These are phyloP conservation scores for Sextonia rubra DNA, from an alignment of 164 flowering plant species.

Conservation along the genomic window DNA sequence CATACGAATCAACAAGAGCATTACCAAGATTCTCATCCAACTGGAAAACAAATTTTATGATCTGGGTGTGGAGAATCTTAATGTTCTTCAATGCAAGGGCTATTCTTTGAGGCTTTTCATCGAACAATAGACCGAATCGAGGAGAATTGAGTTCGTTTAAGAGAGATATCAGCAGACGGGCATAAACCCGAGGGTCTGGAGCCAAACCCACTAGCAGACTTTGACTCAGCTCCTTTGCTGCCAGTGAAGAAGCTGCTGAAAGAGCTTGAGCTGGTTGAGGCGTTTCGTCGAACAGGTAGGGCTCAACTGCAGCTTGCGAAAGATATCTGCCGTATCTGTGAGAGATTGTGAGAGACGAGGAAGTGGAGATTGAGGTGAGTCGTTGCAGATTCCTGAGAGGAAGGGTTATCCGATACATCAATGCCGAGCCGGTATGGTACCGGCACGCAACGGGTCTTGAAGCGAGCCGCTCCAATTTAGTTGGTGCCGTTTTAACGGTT, in stretches of 20 bases:
- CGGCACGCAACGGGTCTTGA: too few species aligned
- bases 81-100: constrained; percentile 23
- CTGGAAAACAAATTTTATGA: constrained; percentile 43
- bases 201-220: neutral
- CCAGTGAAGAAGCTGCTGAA: constrained; percentile 10
- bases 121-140: constrained; percentile 41
- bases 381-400: constrained; percentile 2
- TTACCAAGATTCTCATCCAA: constrained; percentile 51
- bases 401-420: constrained; percentile 4
- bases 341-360: neutral
- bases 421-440: neutral
- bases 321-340: neutral
- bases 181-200: constrained; percentile 13
- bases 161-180: constrained; percentile 33
- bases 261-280: neutral
- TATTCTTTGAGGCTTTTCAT: constrained; percentile 46
- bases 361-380: constrained; percentile 3
- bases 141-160: constrained; percentile 38
- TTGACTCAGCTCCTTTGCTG: constrained; percentile 3
- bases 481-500: too few species aligned
- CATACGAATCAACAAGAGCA: constrained; percentile 65
- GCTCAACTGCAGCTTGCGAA: neutral
- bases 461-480: too few species aligned
- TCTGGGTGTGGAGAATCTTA: constrained; percentile 50
- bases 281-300: constrained; percentile 2